A percentile compares a stretch with the other conserved stretches of the same genome.
phyloP scores from a whole-genome alignment of 1,284 basidiomycete genomes.

The Moesziomyces antarcticus region DNA sequence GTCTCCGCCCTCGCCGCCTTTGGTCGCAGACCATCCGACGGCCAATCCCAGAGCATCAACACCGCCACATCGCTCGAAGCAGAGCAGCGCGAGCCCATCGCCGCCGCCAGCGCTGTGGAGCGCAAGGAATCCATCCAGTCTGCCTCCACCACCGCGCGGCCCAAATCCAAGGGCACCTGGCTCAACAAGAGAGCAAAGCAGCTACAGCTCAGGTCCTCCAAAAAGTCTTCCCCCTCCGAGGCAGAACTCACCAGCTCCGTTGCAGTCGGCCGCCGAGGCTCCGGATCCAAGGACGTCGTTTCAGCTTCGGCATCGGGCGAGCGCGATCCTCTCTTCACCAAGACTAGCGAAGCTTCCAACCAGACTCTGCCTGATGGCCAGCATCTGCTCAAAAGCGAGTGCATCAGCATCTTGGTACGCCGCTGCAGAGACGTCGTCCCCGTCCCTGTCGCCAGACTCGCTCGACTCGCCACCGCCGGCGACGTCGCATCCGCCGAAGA shows the following conservation, averaged over 20 bases:
- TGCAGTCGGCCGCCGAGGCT: slow-evolving; percentile 10
- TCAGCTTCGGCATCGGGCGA: slow-evolving; percentile 1
- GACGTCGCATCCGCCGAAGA: slow-evolving; percentile 20
- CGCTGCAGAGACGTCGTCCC: slow-evolving; percentile 65
- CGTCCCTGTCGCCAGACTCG: slow-evolving; percentile 63
- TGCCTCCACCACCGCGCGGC: slow-evolving; percentile 1
- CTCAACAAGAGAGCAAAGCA: slow-evolving; percentile 57
- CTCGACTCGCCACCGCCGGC: slow-evolving; percentile 42
- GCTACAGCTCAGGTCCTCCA: slow-evolving; percentile 37
- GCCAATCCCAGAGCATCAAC: background rate
- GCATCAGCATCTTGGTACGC: slow-evolving; percentile 48
- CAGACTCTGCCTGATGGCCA: slow-evolving; percentile 16
- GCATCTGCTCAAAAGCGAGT: slow-evolving; percentile 47
- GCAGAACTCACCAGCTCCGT: slow-evolving; percentile 4
- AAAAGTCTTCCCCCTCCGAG: slow-evolving; percentile 13
- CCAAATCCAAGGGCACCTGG: slow-evolving; percentile 49
- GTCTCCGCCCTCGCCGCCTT: slow-evolving; percentile 27
- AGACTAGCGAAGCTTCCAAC: slow-evolving; percentile 34
- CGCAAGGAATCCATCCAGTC: slow-evolving; percentile 2
- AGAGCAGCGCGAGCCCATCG: slow-evolving; percentile 6
- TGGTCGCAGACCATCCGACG: slow-evolving; percentile 8
- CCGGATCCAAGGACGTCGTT: slow-evolving; percentile 11
- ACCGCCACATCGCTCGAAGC: slow-evolving; percentile 31
- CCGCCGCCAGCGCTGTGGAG: background rate
- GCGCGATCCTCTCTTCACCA: slow-evolving; percentile 24